Evolutionary conservation across 2,329 filamentous ascomycete genomes (phyloP).

Genomic region (Trichoderma oligosporum): DNA sequence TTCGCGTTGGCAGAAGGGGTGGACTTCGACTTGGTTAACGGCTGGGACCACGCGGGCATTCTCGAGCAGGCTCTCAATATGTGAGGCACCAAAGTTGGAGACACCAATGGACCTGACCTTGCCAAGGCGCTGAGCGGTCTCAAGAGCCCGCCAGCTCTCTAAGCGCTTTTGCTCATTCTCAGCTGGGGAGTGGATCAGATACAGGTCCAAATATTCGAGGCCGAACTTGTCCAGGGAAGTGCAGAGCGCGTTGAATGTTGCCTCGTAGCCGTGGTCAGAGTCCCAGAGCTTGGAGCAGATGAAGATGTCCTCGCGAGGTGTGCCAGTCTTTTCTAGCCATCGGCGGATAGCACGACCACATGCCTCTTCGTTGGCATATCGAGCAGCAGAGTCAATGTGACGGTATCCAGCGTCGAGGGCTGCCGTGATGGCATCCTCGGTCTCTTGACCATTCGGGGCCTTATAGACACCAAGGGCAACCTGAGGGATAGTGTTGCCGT

Average conservation of each 20-base stretch:
- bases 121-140: slow-evolving; percentile 62
- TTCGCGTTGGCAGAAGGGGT: slow-evolving; percentile 67
- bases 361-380: slow-evolving; percentile 64
- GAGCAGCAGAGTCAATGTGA: slow-evolving; percentile 53
- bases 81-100: slow-evolving; percentile 72
- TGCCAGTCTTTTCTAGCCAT: slow-evolving; percentile 56
- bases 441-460: slow-evolving; percentile 50
- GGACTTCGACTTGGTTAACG: slow-evolving; percentile 76
- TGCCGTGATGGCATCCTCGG: slow-evolving; percentile 55
- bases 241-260: slow-evolving; percentile 57
- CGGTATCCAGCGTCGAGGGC: slow-evolving; percentile 56
- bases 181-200: slow-evolving; percentile 62
- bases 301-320: slow-evolving; percentile 65
- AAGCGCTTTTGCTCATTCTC: slow-evolving; percentile 64
- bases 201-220: slow-evolving; percentile 70
- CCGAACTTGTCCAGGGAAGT: slow-evolving; percentile 63
- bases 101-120: slow-evolving; percentile 69
- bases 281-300: slow-evolving; percentile 67
- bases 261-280: slow-evolving; percentile 40
- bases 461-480: slow-evolving; percentile 48
- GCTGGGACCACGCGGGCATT: slow-evolving; percentile 59
- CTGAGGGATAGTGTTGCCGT: slow-evolving; percentile 64
- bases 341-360: slow-evolving; percentile 70
- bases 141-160: slow-evolving; percentile 69
- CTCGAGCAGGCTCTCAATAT: slow-evolving; percentile 52